These are phyloP conservation scores for Hypoxylon rubiginosum DNA, from an alignment of 2,329 filamentous ascomycete species.

Conservation along the genomic window DNA sequence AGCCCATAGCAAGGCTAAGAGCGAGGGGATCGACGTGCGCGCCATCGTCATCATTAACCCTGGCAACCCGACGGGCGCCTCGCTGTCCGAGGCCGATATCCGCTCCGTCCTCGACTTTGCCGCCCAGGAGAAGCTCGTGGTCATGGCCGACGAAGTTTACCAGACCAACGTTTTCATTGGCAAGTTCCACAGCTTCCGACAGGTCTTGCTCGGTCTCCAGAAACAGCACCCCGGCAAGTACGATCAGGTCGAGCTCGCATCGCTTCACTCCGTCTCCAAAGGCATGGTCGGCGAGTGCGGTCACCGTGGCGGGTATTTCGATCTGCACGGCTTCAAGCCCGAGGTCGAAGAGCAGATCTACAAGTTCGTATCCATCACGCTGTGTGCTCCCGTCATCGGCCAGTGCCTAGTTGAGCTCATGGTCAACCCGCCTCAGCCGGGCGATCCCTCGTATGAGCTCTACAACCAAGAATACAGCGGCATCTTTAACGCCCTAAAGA, in stretches of 20 bases:
- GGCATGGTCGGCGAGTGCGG: constrained; percentile 99
- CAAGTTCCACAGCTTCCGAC: constrained; percentile 96
- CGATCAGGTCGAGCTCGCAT: constrained; percentile 88
- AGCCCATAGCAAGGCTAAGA: constrained; percentile 80
- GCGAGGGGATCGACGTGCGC: constrained; percentile 85
- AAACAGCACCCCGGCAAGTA: constrained; percentile 80
- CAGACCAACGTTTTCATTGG: constrained; percentile 98
- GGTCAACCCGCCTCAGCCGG: constrained; percentile 91
- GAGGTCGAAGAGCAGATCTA: constrained; percentile 94
- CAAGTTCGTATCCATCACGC: constrained; percentile 97
- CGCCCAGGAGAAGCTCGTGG: constrained; percentile 84
- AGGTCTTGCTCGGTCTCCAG: constrained; percentile 85
- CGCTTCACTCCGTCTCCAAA: constrained; percentile 94
- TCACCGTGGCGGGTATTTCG: constrained; percentile 97
- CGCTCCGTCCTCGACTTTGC: constrained; percentile 89
- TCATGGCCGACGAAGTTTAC: constrained; percentile 98
- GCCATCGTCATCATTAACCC: constrained; percentile 98
- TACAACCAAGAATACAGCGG: constrained; percentile 88
- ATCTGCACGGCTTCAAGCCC: constrained; percentile 89
- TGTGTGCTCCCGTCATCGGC: constrained; percentile 94
- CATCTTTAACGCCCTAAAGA: constrained; percentile 82
- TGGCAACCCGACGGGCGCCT: constrained; percentile 95
- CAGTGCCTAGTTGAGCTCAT: constrained; percentile 98
- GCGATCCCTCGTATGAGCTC: constrained; percentile 85
- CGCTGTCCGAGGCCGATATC: constrained; percentile 82